phyloP scores from a whole-genome alignment of 139 green algal genomes.

The Picochlorum sp. region DNA sequence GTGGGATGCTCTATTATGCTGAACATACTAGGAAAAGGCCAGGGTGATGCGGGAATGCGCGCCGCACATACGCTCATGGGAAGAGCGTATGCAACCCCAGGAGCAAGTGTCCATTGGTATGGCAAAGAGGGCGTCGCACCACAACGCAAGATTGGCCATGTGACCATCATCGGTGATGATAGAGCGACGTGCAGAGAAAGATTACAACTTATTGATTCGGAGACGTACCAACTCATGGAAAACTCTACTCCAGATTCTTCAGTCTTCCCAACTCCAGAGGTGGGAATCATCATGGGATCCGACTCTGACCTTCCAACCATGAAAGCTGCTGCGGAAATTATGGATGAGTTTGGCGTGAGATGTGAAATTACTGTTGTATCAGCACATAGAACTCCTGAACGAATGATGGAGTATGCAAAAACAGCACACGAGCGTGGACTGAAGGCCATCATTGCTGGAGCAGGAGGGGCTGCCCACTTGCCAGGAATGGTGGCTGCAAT shows the following conservation, averaged over 20 bases:
- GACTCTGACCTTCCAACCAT: constrained; percentile 93
- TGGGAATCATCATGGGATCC: constrained; percentile 98
- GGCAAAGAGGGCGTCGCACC: constrained; percentile 63
- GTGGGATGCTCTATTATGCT: constrained; percentile 51
- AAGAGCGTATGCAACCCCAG: constrained; percentile 44
- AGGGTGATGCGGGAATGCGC: constrained; percentile 59
- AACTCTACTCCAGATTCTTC: not conserved
- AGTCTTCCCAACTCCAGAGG: constrained; percentile 20
- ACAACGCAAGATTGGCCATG: constrained; percentile 79
- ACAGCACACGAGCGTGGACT: constrained; percentile 61
- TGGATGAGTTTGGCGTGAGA: constrained; percentile 68
- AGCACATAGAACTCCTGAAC: constrained; percentile 90
- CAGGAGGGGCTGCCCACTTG: constrained; percentile 90
- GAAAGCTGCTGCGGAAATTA: constrained; percentile 60
- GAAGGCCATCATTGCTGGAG: constrained; percentile 87
- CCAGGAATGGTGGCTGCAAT: constrained; percentile 95
- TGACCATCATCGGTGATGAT: constrained; percentile 67
- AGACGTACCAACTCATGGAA: constrained; percentile 10
- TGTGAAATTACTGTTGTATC: constrained; percentile 82
- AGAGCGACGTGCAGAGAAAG: constrained; percentile 32
- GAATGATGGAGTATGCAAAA: constrained; percentile 88
- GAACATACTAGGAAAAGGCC: constrained; percentile 68
- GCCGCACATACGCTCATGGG: constrained; percentile 63
- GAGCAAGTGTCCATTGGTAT: constrained; percentile 85
- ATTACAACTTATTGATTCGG: constrained; percentile 53